Evolutionary conservation across 148 eudicot genomes (phyloP), one percentile per base, ranked within the genome.

Genomic region (Vaccinium vitisidaea): DNA sequence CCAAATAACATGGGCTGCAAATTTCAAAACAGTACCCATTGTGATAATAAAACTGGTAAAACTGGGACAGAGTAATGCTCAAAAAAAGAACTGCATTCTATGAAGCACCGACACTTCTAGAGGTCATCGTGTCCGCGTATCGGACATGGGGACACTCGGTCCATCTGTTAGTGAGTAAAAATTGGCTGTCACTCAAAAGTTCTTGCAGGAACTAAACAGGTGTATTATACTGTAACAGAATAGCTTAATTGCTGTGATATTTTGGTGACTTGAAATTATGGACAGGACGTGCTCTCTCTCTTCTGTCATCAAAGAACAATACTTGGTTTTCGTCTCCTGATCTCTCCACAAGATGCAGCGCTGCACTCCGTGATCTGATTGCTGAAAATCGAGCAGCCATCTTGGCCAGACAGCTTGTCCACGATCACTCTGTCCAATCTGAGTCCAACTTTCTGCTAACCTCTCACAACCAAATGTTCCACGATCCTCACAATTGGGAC

Each of bases 231-330:
- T n/a, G n/a, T 13, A 9, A 23, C 30, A 23, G 4, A 65, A 61
- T 21, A 61, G n/a, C 27, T 59, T 21, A 12, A 23, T 23, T 65
- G 71, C 74, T 69, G 74, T 23, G 74, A 69, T 69, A 27, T 19
- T 16, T 59, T 56, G 0, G 11, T 18, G 11, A 19, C 12, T 18
- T 53, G 52, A 56, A 27, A n/a, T 50, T 53, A 86, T 12, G 13
- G 2, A 55, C 79, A 85, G 83, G 83, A 4, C 70, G 77, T 85
- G 83, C 84, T 80, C 84, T 80, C 83, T 85, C 87, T 85, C 87
- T 85, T 85, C 87, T 85, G 87, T 85, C 87, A 85, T 85, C 80
- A 15, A 74, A 48, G 78, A 85, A 85, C 12, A 27, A 15, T 4
- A 39, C 80, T 61, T 81, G 77, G 78, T 85, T 82, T 71, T 58